Evolutionary conservation across 352 stramenopile genomes (phyloP).

Genomic region (Globisporangium carolinianum): DNA sequence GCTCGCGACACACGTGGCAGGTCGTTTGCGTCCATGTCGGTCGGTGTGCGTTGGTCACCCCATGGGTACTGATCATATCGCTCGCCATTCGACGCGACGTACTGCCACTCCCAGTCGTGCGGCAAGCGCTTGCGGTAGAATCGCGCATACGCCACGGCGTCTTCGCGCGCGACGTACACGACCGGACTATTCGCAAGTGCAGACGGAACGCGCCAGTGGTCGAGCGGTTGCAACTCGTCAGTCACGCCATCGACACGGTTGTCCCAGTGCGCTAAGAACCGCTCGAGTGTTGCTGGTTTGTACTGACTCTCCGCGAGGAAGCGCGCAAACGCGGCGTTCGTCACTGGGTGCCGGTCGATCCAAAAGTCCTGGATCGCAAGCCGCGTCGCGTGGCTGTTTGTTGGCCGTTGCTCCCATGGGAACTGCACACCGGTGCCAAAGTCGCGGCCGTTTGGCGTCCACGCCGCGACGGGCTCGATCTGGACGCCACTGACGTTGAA

Average conservation of each 20-base stretch:
- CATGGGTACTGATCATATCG: conserved; percentile 58
- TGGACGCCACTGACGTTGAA: conserved; percentile 79
- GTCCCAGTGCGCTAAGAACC: conserved; percentile 73
- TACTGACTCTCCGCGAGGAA: conserved; percentile 62
- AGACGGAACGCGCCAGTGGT: conserved; percentile 39
- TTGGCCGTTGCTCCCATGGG: conserved; percentile 72
- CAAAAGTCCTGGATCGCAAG: conserved; percentile 65
- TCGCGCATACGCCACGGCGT: conserved; percentile 55
- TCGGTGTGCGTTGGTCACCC: conserved; percentile 25
- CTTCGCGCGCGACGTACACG: conserved; percentile 68
- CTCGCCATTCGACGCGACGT: conserved; percentile 65
- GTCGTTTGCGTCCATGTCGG: neutral
- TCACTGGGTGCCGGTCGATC: conserved; percentile 72
- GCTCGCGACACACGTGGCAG: conserved; percentile 26
- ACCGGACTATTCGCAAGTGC: conserved; percentile 52
- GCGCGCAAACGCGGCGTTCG: conserved; percentile 54
- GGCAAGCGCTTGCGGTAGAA: conserved; percentile 74
- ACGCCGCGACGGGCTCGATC: conserved; percentile 65
- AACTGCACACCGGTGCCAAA: conserved; percentile 80
- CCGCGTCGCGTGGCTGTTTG: conserved; percentile 62
- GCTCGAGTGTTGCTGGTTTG: conserved; percentile 34
- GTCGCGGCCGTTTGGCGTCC: conserved; percentile 50
- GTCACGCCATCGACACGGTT: conserved; percentile 22
- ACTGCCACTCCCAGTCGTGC: conserved; percentile 86
- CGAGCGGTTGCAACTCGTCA: conserved; percentile 11